These are phyloP conservation scores for Aspergillus sp. DNA, from an alignment of 2,329 filamentous ascomycete species.

Conservation along the genomic window DNA sequence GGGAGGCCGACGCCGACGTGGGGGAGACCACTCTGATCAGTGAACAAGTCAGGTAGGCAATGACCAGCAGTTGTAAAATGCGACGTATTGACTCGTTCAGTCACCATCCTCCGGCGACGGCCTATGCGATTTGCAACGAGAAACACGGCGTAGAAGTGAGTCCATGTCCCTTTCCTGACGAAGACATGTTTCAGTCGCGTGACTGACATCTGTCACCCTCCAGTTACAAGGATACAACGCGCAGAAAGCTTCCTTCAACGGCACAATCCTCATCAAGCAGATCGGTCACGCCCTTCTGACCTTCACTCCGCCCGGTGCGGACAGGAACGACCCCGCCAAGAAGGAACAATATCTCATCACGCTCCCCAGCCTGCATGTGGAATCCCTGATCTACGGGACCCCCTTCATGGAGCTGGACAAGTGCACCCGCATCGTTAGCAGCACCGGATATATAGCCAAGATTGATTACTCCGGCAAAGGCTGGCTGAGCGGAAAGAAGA, in stretches of 20 bases:
- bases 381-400: conserved; percentile 70
- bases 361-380: conserved; percentile 86
- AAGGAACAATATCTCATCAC: conserved; percentile 82
- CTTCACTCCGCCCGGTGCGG: conserved; percentile 55
- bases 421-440: conserved; percentile 79
- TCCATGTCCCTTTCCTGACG: not conserved
- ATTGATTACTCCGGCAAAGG: conserved; percentile 93
- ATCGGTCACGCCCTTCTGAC: conserved; percentile 84
- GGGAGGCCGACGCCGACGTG: conserved; percentile 67
- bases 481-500: conserved; percentile 95
- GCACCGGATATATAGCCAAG: conserved; percentile 80
- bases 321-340: conserved; percentile 37
- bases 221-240: conserved; percentile 80
- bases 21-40: conserved; percentile 84
- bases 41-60: conserved; percentile 74
- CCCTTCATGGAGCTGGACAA: conserved; percentile 91
- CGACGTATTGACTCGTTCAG: conserved; percentile 30
- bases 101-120: conserved; percentile 92
- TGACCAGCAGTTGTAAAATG: not conserved
- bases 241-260: conserved; percentile 91
- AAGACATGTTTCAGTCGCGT: not conserved
- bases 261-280: conserved; percentile 93
- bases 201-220: not conserved
- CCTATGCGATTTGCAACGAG: conserved; percentile 87
- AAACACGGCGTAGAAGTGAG: conserved; percentile 68